These are phyloP conservation scores for Hygrophoropsis aurantiaca DNA, from an alignment of 768 basidiomycete genomes.

Conservation along the genomic window DNA sequence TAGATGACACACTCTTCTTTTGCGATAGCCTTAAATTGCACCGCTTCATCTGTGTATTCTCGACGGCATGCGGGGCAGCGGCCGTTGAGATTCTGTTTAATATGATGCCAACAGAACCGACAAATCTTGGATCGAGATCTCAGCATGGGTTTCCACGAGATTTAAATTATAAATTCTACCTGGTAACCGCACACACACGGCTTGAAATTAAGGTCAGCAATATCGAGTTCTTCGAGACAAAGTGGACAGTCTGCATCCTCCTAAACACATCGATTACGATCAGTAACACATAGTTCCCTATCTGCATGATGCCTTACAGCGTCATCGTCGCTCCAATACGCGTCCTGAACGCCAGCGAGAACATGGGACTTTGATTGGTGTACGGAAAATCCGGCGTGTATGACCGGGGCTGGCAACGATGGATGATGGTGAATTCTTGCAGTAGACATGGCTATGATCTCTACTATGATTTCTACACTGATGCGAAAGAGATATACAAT, in stretches of 20 bases:
- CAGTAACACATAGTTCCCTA: slow-evolving; percentile 13
- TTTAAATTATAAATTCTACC: slow-evolving; percentile 41
- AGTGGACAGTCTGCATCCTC: slow-evolving; percentile 98
- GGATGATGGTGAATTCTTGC: slow-evolving; percentile 59
- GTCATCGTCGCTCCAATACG: slow-evolving; percentile 96
- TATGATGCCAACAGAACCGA: slow-evolving; percentile 99
- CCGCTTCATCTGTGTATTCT: slow-evolving; percentile 87
- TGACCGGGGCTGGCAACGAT: slow-evolving; percentile 70
- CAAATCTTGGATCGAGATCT: slow-evolving; percentile 69
- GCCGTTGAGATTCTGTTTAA: slow-evolving; percentile 92
- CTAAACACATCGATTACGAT: slow-evolving; percentile 42
- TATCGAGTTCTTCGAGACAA: slow-evolving; percentile 98
- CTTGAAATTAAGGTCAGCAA: slow-evolving; percentile 98
- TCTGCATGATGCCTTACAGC: slow-evolving; percentile 46
- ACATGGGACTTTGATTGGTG: slow-evolving; percentile 85
- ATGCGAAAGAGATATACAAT: too few relatives aligned
- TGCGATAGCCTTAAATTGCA: slow-evolving; percentile 94
- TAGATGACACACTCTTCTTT: slow-evolving; percentile 81
- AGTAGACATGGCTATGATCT: slow-evolving; percentile 42
- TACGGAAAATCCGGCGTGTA: slow-evolving; percentile 68
- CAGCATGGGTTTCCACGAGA: slow-evolving; percentile 15
- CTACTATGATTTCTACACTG: background rate
- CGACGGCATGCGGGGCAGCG: slow-evolving; percentile 96
- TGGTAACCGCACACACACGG: slow-evolving; percentile 99
- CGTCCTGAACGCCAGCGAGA: slow-evolving; percentile 89